Evolutionary conservation across 306 rosid genomes (phyloP), one percentile per base, ranked within the genome.

Genomic region (Cucurbita moschata): DNA sequence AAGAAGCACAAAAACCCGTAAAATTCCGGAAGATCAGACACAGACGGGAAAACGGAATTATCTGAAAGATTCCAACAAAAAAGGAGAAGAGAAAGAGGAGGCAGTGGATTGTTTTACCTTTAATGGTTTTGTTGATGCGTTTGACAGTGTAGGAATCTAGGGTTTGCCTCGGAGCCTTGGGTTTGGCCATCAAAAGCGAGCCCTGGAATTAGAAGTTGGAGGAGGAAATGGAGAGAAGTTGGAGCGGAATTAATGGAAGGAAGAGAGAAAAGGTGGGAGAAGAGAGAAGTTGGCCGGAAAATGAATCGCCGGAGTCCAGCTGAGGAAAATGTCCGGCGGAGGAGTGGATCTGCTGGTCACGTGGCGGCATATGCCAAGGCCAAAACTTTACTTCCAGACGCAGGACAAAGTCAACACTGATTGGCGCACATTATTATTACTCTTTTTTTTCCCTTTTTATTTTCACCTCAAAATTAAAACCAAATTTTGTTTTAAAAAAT

Each of bases 91-190:
- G 15, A 6, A 67, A 44, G 72, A 46, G 49, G 12, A 68, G 11
- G 4, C 6, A 16, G 40, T n/a, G 59, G 21, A 38, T 35, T 39
- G 10, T 11, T 50, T 59, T 76, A 91, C 99, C 92, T 89, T 77
- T 88, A 57, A 94, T 21, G 72, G 86, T 61, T 82, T 86, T 86
- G 86, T 79, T 94, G 85, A 86, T 94, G 82, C 79, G 92, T 71
- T 91, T 94, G 88, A 91, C 99, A 59, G 96, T 78, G 86, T 86
- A 94, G 12, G 97, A 87, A 79, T 94, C 96, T 75, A 94, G 96
- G 87, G 95, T 88, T 91, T 89, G 90, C n/a, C 86, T 86, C 14
- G 87, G 89, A 79, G 97, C 85, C 79, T 91, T 94, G 6, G 89
- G 96, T 79, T 91, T 94, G 73, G 88, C 96, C 99, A 94, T 87